A percentile compares a stretch with the other conserved stretches of the same genome.
Evolutionary conservation across 2,329 filamentous ascomycete species (phyloP).

Genomic region (Cordyceps militaris): DNA sequence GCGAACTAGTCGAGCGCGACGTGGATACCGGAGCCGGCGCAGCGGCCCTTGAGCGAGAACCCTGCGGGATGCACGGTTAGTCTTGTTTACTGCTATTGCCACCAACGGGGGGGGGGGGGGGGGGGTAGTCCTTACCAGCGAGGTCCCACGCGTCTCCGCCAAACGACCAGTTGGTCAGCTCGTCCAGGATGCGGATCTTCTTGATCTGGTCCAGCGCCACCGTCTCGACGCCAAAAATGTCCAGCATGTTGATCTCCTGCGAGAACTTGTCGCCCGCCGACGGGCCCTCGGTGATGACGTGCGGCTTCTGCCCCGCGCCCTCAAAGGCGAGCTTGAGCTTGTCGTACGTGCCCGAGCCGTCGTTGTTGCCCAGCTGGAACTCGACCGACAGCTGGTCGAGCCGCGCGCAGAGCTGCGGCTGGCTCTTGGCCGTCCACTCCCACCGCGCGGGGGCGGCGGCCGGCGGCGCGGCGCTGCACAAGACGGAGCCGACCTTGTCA

Average conservation of each 20-base stretch:
- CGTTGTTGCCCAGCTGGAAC: neutral
- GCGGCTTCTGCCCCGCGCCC: neutral
- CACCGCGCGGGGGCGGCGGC: neutral
- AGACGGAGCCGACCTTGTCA: neutral
- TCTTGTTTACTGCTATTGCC: too few relatives aligned
- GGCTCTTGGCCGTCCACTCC: neutral
- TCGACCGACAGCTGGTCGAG: neutral
- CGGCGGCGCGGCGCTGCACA: neutral
- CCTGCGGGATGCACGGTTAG: neutral
- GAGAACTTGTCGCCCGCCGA: neutral
- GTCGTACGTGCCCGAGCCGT: neutral
- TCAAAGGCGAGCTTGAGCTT: neutral
- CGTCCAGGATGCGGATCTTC: neutral
- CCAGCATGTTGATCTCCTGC: neutral
- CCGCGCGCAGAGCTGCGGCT: neutral
- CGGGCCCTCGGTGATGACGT: neutral
- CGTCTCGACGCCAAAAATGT: neutral
- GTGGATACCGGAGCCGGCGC: neutral
- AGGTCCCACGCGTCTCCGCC: neutral
- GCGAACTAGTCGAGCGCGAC: neutral
- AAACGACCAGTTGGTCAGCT: neutral
- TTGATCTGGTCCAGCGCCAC: neutral
- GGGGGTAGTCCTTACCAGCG: neutral
- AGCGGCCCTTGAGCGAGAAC: neutral
- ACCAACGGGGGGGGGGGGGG: too few relatives aligned